These are phyloP conservation scores for Zymoseptoria passerinii DNA, from an alignment of 2,329 filamentous ascomycete species.

Conservation along the genomic window DNA sequence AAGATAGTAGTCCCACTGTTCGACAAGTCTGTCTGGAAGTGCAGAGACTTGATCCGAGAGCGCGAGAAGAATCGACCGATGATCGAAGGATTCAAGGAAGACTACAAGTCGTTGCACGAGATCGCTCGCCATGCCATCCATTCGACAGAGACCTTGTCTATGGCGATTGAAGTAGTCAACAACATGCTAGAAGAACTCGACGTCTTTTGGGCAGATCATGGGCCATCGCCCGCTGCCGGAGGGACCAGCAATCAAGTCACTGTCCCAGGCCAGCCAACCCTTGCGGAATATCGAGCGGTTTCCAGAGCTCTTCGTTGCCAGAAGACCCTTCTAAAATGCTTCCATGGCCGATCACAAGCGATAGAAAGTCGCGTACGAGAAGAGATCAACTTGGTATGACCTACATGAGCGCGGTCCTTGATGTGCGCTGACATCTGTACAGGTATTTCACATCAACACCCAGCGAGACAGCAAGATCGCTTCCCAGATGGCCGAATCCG, in stretches of 20 bases:
- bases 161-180: slow-evolving; percentile 11
- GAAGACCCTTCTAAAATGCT: slow-evolving; percentile 12
- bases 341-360: slow-evolving; percentile 14
- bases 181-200: slow-evolving; percentile 7
- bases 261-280: background rate
- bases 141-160: slow-evolving; percentile 13
- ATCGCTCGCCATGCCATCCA: slow-evolving; percentile 18
- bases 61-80: slow-evolving; percentile 8
- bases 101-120: slow-evolving; percentile 15
- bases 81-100: slow-evolving; percentile 1
- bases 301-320: slow-evolving; percentile 5
- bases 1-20: no score
- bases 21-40: slow-evolving; percentile 13
- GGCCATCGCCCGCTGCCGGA: background rate
- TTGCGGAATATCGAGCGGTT: background rate
- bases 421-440: background rate
- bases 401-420: slow-evolving; percentile 2
- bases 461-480: slow-evolving; percentile 17
- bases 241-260: background rate
- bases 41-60: slow-evolving; percentile 12
- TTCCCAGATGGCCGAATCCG: slow-evolving; percentile 13
- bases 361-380: slow-evolving; percentile 19
- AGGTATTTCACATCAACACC: slow-evolving; percentile 19
- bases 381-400: slow-evolving; percentile 17
- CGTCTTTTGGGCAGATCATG: background rate